Evolutionary conservation across 2,329 filamentous ascomycete species (phyloP).

Genomic region (Xylariales sp.): DNA sequence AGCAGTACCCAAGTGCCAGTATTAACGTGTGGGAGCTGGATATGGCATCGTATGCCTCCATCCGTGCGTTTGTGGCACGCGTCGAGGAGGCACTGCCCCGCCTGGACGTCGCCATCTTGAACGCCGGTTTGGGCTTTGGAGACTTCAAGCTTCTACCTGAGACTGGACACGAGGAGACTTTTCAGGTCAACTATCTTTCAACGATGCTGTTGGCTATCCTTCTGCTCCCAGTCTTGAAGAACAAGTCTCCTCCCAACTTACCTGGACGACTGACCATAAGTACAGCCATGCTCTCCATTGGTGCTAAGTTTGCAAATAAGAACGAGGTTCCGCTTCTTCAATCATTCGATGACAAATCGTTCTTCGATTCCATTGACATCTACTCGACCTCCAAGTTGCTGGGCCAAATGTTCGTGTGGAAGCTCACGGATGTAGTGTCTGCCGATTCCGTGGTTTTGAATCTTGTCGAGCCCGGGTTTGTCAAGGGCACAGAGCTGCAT

Average conservation of each 20-base stretch:
- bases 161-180: conserved; percentile 32
- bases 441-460: conserved; percentile 1
- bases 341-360: conserved; percentile 8
- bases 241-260: conserved; percentile 5
- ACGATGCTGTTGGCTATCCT: conserved; percentile 27
- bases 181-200: conserved; percentile 37
- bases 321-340: conserved; percentile 8
- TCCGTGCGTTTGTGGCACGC: conserved; percentile 30
- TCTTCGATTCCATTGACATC: conserved; percentile 7
- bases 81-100: too few species aligned
- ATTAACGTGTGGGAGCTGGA: conserved; percentile 41
- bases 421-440: conserved; percentile 1
- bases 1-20: conserved; percentile 19
- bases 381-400: conserved; percentile 17
- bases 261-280: conserved; percentile 18
- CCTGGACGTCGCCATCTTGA: conserved; percentile 41
- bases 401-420: not conserved
- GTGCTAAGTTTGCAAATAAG: conserved; percentile 12
- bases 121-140: conserved; percentile 30
- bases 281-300: conserved; percentile 16
- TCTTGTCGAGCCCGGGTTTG: not conserved
- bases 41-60: conserved; percentile 36
- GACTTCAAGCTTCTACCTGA: conserved; percentile 15
- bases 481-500: conserved; percentile 1
- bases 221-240: conserved; percentile 22